phyloP scores from a whole-genome alignment of 2,329 filamentous ascomycete genomes.

The Fusarium tanahbumbuense region DNA sequence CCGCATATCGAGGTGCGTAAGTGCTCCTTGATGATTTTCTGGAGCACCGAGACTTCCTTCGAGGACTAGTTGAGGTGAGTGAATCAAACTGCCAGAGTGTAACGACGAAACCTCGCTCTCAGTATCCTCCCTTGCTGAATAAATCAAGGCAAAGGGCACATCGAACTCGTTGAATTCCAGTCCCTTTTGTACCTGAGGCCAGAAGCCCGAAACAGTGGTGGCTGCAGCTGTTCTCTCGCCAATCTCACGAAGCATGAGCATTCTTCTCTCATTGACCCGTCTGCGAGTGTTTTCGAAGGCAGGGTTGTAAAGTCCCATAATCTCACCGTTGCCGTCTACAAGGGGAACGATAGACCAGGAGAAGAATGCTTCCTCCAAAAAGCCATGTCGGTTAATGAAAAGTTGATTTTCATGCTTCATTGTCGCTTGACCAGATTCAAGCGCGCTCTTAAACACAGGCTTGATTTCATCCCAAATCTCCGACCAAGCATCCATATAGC shows the following conservation, averaged over 20 bases:
- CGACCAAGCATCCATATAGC: slow-evolving; percentile 74
- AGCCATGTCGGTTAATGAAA: slow-evolving; percentile 76
- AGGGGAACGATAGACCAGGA: slow-evolving; percentile 85
- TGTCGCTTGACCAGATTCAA: slow-evolving; percentile 77
- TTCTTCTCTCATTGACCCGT: slow-evolving; percentile 81
- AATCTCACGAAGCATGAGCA: slow-evolving; percentile 82
- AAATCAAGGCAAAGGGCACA: slow-evolving; percentile 80
- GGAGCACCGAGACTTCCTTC: slow-evolving; percentile 79
- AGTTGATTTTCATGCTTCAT: slow-evolving; percentile 87
- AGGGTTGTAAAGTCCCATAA: slow-evolving; percentile 82
- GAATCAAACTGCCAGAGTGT: slow-evolving; percentile 72
- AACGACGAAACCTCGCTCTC: slow-evolving; percentile 80
- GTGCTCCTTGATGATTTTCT: slow-evolving; percentile 69
- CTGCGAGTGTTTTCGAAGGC: slow-evolving; percentile 84
- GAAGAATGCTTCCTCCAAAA: slow-evolving; percentile 83
- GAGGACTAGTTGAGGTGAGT: slow-evolving; percentile 73
- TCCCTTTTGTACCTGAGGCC: slow-evolving; percentile 75
- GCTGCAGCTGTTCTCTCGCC: slow-evolving; percentile 79
- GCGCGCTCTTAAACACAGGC: slow-evolving; percentile 75
- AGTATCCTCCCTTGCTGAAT: slow-evolving; percentile 77
- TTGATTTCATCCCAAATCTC: slow-evolving; percentile 81
- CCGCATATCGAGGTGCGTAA: slow-evolving; percentile 74
- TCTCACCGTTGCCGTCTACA: slow-evolving; percentile 77
- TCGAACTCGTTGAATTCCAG: slow-evolving; percentile 80
- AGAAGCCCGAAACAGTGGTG: slow-evolving; percentile 79